phyloP scores from a whole-genome alignment of 768 basidiomycete species.

The Mycena amicta region DNA sequence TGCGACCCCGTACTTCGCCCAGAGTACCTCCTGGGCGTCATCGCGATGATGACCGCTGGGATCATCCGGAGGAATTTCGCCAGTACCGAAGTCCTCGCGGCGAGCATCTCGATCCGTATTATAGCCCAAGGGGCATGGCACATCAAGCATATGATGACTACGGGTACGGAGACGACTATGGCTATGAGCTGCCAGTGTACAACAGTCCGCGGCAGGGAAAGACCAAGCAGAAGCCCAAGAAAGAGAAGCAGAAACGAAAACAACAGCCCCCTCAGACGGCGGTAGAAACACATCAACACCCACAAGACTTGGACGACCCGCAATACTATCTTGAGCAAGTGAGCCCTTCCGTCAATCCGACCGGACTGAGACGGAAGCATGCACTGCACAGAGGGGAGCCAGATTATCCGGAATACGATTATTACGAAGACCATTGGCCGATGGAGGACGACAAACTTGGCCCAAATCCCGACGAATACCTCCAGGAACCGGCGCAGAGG shows the following conservation, averaged over 20 bases:
- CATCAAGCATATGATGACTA: background rate
- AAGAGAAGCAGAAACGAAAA: background rate
- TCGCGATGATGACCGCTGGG: slow-evolving; percentile 3
- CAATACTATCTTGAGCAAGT: slow-evolving; percentile 10
- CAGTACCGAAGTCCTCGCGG: background rate
- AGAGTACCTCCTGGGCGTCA: background rate
- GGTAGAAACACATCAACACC: background rate
- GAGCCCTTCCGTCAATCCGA: slow-evolving; percentile 12
- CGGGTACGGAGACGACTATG: background rate
- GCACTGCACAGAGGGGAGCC: slow-evolving; percentile 14
- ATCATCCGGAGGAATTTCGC: slow-evolving; percentile 6
- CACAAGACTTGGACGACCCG: background rate
- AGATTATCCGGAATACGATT: background rate
- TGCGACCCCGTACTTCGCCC: slow-evolving; percentile 7
- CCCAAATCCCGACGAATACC: background rate
- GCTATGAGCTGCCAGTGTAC: background rate
- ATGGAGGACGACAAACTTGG: background rate
- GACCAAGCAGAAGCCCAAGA: background rate
- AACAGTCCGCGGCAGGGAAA: background rate
- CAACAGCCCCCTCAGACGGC: background rate
- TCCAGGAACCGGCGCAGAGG: background rate
- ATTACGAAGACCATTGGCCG: slow-evolving; percentile 2
- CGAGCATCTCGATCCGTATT: background rate
- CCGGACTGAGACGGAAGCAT: slow-evolving; percentile 17
- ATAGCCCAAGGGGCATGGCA: background rate